Conservation (phyloP, 2,329 filamentous ascomycete species). For the Apiospora aurea region DNA sequence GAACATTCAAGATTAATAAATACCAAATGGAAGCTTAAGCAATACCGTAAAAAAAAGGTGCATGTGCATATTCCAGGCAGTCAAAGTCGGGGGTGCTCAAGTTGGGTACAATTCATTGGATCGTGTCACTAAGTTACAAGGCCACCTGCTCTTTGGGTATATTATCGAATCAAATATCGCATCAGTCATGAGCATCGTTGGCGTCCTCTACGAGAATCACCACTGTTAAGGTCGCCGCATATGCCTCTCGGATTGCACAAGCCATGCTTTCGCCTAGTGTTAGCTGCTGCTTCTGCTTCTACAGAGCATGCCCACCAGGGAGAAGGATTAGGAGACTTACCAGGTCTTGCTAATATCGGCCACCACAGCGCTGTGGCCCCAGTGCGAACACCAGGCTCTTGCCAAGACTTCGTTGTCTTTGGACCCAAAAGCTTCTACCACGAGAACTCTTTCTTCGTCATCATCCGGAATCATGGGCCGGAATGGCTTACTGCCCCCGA, state of each 20-base stretch:
- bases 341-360: constrained; percentile 74
- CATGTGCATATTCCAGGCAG: not conserved
- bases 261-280: constrained; percentile 59
- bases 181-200: constrained; percentile 38
- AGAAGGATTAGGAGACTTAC: constrained; percentile 48
- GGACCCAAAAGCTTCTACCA: constrained; percentile 76
- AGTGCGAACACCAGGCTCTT: constrained; percentile 79
- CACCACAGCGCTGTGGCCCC: constrained; percentile 74
- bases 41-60: no score
- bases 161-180: not conserved
- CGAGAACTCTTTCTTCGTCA: constrained; percentile 71
- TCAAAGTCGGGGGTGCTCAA: not conserved
- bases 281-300: not conserved
- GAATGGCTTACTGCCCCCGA: constrained; percentile 33
- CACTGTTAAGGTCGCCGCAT: constrained; percentile 75
- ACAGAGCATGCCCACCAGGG: not conserved
- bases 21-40: not conserved
- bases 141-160: constrained; percentile 7
- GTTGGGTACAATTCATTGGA: constrained; percentile 1
- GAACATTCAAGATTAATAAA: no score
- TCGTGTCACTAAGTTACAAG: not conserved
- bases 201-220: constrained; percentile 70
- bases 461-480: constrained; percentile 49
- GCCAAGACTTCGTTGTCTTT: constrained; percentile 79
- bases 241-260: constrained; percentile 78